Conservation (phyloP, 2,329 filamentous ascomycete species). For the Dactylellina haptotyla region DNA sequence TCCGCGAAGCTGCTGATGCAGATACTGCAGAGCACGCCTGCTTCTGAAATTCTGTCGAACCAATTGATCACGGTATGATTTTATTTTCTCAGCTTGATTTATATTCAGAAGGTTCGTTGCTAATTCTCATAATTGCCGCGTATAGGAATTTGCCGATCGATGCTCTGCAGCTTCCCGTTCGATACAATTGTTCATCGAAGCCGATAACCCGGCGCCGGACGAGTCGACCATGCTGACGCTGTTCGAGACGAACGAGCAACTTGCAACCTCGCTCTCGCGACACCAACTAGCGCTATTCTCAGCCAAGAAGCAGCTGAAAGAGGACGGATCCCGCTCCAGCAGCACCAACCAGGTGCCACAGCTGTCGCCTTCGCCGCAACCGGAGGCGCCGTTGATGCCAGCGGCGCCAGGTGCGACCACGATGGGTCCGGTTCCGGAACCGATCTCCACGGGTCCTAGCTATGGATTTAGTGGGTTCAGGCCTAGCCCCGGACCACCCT, state of each 20-base stretch:
- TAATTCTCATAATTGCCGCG: neutral
- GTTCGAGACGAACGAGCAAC: slow-evolving; percentile 92
- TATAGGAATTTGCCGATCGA: slow-evolving; percentile 81
- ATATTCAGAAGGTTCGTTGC: neutral
- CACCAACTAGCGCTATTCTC: slow-evolving; percentile 78
- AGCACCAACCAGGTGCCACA: slow-evolving; percentile 38
- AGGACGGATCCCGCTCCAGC: slow-evolving; percentile 32
- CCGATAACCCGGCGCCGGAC: slow-evolving; percentile 78
- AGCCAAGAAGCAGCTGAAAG: slow-evolving; percentile 35
- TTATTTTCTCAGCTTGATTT: too few relatives aligned
- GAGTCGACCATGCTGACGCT: slow-evolving; percentile 92
- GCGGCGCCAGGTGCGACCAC: slow-evolving; percentile 4
- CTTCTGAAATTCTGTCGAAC: slow-evolving; percentile 77
- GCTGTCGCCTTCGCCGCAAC: slow-evolving; percentile 35
- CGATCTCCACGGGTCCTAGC: slow-evolving; percentile 14
- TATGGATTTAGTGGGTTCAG: slow-evolving; percentile 44
- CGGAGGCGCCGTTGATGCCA: slow-evolving; percentile 23
- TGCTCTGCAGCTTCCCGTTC: slow-evolving; percentile 82
- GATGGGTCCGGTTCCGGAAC: slow-evolving; percentile 26
- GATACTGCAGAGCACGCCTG: slow-evolving; percentile 84
- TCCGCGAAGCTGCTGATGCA: slow-evolving; percentile 93
- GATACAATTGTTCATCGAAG: slow-evolving; percentile 85
- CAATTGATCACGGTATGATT: slow-evolving; percentile 75
- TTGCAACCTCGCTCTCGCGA: slow-evolving; percentile 82
- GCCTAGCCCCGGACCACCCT: slow-evolving; percentile 35